Base-by-base conservation (phyloP, 495 filamentous ascomycete species). In the Lepidopterella palustris region DNA sequence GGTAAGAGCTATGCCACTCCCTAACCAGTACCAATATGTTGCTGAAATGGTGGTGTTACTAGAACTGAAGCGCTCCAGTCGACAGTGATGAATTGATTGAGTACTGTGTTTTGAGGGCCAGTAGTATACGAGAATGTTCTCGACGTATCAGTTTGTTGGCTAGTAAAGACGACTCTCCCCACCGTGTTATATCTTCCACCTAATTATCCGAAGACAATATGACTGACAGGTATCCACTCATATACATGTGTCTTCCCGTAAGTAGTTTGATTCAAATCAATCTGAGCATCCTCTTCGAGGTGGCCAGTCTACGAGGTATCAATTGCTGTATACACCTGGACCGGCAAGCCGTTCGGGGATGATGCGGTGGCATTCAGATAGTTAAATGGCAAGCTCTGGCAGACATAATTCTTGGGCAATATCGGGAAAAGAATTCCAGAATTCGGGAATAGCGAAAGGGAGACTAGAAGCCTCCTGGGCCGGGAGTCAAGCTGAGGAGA, bases 281-380 rank as follows among this genome's bases (percentile, higher is more conserved):
- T 58, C 63, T 24, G 64, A 32, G 73, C 70, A 18, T 64, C 69
- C 27, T 67, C 57, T 29, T 60, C 65, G 45, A 61, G 58, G 42
- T 64, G 68, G 10, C 78, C 79, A 26, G 74, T 73, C 77, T 78
- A 82, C 50, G 74, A 70, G 25, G 76, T 75, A 59, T 82, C 79
- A 40, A 82, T 79, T 54, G 77, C 77, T 0, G 72, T 72, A 55
- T 76, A 79, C 1, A 81, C 57, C 54, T 81, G 78, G 26, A 80
- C 69, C n/a, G 25, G 42, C 23, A 61, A 61, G 5, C 45, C 63
- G 26, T 66, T 56, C 1, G 26, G 20, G 13, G 47, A 64, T 4
- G 69, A 64, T 5, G 50, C 62, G 5, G 61, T 57, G 25, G 64
- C 62, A 3, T 53, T 68, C 18, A 68, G 45, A 28, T 68, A 68